Evolutionary conservation across 306 rosid species (phyloP).

Genomic region (Vachellia pachyceras): DNA sequence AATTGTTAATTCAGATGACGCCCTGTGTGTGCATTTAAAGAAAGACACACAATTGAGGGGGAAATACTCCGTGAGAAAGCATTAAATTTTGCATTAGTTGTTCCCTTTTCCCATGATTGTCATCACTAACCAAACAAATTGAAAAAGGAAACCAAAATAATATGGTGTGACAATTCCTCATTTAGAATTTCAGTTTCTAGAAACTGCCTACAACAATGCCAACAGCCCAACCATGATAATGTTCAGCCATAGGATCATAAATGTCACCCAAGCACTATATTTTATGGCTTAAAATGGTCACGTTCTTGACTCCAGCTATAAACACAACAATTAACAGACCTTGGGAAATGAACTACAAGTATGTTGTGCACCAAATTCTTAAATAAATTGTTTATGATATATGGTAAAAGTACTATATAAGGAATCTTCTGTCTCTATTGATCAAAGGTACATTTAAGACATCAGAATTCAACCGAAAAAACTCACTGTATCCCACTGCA

Average conservation of each 20-base stretch:
- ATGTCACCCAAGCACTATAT: not conserved
- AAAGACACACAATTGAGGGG: not conserved
- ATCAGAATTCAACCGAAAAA: not conserved
- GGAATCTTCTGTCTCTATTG: not conserved
- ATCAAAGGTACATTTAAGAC: constrained; percentile 16
- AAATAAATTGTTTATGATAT: not conserved
- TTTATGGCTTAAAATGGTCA: not conserved
- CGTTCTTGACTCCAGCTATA: not conserved
- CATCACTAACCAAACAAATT: not conserved
- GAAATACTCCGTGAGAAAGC: not conserved
- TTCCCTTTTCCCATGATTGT: not conserved
- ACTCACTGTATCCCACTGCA: constrained; percentile 97
- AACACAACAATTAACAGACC: constrained; percentile 3
- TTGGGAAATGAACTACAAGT: constrained; percentile 1
- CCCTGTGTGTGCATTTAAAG: not conserved
- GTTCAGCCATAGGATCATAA: not conserved
- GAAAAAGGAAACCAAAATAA: not conserved
- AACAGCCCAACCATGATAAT: not conserved
- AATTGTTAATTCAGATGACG: not conserved
- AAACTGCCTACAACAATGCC: not conserved
- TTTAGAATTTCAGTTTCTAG: constrained; percentile 17
- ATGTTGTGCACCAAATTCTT: not conserved
- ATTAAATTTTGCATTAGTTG: constrained; percentile 7
- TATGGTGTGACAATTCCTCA: not conserved
- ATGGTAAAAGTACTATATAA: not conserved